Conservation (phyloP, 768 basidiomycete genomes). For the Asterophora lycoperdoides region DNA sequence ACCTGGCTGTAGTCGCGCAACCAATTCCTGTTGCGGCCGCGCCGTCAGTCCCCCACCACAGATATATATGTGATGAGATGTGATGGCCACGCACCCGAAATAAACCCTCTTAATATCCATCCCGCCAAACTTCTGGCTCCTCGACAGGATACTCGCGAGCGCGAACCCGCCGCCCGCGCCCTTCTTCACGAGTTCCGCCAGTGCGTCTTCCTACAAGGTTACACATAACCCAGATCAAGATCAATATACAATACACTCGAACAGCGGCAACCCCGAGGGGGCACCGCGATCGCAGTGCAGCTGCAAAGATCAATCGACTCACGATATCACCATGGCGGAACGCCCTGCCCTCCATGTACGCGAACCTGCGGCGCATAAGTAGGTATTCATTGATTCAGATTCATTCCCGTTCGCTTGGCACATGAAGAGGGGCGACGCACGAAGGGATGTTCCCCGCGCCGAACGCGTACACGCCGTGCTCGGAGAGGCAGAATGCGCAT, state of each 20-base stretch:
- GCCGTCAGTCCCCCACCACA: too few relatives aligned
- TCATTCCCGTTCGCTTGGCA: slow-evolving; percentile 13
- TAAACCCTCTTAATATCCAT: slow-evolving; percentile 84
- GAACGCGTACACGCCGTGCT: slow-evolving; percentile 64
- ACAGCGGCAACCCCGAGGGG: too few relatives aligned
- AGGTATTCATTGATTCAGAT: too few relatives aligned
- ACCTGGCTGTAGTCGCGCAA: slow-evolving; percentile 84
- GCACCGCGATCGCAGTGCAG: too few relatives aligned
- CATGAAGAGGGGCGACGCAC: slow-evolving; percentile 29
- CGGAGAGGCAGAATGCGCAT: slow-evolving; percentile 53
- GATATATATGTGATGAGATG: too few relatives aligned
- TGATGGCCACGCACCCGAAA: slow-evolving; percentile 62
- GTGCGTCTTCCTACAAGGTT: slow-evolving; percentile 55
- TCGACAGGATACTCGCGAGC: slow-evolving; percentile 52
- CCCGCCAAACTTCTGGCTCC: slow-evolving; percentile 67
- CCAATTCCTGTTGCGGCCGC: slow-evolving; percentile 68
- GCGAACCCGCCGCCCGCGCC: slow-evolving; percentile 50
- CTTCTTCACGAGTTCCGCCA: slow-evolving; percentile 57
- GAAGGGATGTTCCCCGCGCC: slow-evolving; percentile 87
- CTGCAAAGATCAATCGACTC: slow-evolving; percentile 27
- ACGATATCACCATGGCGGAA: slow-evolving; percentile 90
- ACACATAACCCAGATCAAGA: too few relatives aligned
- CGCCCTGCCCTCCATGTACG: slow-evolving; percentile 82
- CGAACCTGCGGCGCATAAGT: too few relatives aligned
- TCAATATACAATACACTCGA: neutral